Conservation (phyloP, 2,329 filamentous ascomycete species). For the Cladosporium velox region DNA sequence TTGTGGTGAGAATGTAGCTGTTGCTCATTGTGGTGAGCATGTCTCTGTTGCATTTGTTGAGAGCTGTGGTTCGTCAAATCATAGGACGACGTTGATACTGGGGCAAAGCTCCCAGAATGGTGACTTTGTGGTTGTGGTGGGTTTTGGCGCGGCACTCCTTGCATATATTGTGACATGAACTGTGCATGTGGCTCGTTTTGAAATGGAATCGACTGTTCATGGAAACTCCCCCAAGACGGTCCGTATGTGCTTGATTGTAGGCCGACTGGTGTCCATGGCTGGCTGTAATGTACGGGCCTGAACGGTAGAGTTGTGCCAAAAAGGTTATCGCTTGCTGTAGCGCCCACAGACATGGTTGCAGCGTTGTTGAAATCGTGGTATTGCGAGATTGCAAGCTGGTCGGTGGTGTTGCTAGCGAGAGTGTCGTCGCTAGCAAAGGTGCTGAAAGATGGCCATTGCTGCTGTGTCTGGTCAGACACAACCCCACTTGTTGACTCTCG, state of each 20-base stretch:
- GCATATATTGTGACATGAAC: neutral
- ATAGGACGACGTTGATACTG: neutral
- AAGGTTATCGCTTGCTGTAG: neutral
- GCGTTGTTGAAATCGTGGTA: neutral
- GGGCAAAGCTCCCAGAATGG: neutral
- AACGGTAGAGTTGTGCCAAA: neutral
- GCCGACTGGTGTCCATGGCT: neutral
- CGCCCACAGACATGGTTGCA: neutral
- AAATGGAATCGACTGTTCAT: neutral
- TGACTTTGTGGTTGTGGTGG: neutral
- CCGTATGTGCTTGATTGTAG: conserved; percentile 1
- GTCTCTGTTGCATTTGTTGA: neutral
- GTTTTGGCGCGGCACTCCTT: neutral
- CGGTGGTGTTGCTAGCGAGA: neutral
- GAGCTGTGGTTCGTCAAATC: neutral
- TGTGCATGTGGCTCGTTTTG: neutral
- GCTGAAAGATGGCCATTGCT: conserved; percentile 9
- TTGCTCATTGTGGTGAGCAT: neutral
- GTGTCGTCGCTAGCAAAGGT: neutral
- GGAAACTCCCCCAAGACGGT: conserved; percentile 2
- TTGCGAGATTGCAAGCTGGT: neutral
- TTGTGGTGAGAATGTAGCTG: neutral
- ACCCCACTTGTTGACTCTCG: neutral
- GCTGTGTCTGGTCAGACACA: neutral
- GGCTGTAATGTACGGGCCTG: neutral